Evolutionary conservation across 202 grass and related monocot genomes (phyloP), one percentile per base, ranked within the genome.

Genomic region (Alloteropsis angusta): DNA sequence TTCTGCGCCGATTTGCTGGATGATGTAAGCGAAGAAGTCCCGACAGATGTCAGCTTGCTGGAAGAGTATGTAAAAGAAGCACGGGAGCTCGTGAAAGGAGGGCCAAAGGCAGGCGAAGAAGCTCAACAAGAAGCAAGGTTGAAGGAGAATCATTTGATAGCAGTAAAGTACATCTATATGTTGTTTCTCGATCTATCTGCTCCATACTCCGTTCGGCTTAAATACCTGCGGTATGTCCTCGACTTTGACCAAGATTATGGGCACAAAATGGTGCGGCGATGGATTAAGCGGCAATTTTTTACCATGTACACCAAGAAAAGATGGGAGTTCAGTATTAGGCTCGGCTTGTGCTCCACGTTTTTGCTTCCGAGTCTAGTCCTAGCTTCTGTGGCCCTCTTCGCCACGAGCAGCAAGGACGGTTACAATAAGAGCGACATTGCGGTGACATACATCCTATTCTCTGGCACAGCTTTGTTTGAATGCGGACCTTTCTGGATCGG

Each of bases 241-340:
- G 18, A 10, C 1, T 37, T 63, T 9, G 17, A 62, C 16, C 1
- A 4, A 2, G 0, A 10, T 7, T 5, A 19, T 5, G 16, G 4
- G 32, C 34, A 62, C 16, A 5, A 0, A 2, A 1, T 10, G 32
- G 0, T 63, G n/a, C 3, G 3, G 7, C 0, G 0, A 1, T 63
- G 32, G 34, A 38, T 63, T 4, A 0, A 0, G 3, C 0, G 0
- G 1, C 61, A 39, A 12, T 64, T 37, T 12, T 1, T 0, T 0
- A 2, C 4, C 35, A 21, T 65, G 1, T 41, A 65, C 18, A 22
- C 36, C 61, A 65, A 1, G 34, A 0, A 6, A 8, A 39, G 34
- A 3, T 12, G 18, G 39, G 0, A 0, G 12, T 0, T n/a, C n/a
- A n/a, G 0, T 1, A 39, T 4, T 5, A 5, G 19, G 1, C 21